phyloP scores from a whole-genome alignment of 116 monocot species.

The Thalassia testudinum region DNA sequence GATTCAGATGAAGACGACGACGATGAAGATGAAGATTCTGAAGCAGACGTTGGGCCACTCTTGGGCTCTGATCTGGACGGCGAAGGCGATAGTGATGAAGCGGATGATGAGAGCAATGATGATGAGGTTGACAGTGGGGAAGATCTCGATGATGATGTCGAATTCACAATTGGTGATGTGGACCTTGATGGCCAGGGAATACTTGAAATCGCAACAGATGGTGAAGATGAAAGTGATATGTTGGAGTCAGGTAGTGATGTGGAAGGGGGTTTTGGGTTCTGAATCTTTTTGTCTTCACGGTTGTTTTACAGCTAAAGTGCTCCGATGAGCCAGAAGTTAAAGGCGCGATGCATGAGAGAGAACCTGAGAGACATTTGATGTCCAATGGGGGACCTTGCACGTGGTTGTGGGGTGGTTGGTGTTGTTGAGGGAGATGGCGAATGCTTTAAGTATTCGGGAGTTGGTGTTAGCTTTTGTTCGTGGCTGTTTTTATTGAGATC shows the following conservation, averaged over 20 bases:
- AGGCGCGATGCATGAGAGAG: no score
- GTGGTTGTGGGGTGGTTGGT: no score
- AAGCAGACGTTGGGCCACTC: slow-evolving; percentile 32
- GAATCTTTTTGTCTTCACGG: no score
- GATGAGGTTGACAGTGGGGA: slow-evolving; percentile 37
- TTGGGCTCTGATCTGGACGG: slow-evolving; percentile 36
- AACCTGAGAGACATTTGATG: no score
- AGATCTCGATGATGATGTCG: slow-evolving; percentile 17
- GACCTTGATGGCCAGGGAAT: slow-evolving; percentile 46
- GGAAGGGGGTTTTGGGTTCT: slow-evolving; percentile 42
- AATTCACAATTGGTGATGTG: slow-evolving; percentile 29
- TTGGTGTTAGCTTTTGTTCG: no score
- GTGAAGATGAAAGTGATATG: slow-evolving; percentile 37
- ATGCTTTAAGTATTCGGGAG: no score
- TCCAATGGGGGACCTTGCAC: no score
- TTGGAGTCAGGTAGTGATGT: slow-evolving; percentile 50
- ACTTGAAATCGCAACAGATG: slow-evolving; percentile 56
- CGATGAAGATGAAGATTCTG: slow-evolving; percentile 62
- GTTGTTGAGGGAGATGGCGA: no score
- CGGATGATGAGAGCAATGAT: slow-evolving; percentile 26
- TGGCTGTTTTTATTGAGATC: no score
- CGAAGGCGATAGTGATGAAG: slow-evolving; percentile 35
- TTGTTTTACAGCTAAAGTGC: no score
- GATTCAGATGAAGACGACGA: slow-evolving; percentile 76
- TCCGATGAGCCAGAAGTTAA: no score